phyloP scores from a whole-genome alignment of 106 monocot genomes.

The Apostasia ramifera region DNA sequence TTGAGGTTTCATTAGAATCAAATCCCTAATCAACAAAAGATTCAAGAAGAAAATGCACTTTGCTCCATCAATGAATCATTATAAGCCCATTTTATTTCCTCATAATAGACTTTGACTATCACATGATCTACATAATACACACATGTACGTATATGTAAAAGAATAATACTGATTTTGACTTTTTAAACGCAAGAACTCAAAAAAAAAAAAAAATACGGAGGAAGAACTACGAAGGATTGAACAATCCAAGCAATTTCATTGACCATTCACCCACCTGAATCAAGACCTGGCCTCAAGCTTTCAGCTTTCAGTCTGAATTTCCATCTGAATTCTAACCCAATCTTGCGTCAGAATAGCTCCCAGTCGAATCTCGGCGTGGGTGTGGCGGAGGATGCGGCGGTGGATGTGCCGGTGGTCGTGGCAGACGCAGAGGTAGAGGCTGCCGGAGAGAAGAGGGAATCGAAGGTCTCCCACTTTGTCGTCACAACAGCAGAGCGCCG shows the following conservation, averaged over 20 bases:
- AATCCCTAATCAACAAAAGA: too few species aligned
- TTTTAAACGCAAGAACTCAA: not conserved
- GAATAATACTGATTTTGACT: not conserved
- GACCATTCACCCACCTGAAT: not conserved
- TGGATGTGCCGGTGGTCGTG: slow-evolving; percentile 9
- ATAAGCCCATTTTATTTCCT: too few species aligned
- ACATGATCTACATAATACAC: not conserved
- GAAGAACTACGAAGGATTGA: not conserved
- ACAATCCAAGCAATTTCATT: not conserved
- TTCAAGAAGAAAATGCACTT: too few species aligned
- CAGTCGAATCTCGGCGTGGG: slow-evolving; percentile 10
- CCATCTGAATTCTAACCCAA: not conserved
- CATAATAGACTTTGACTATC: not conserved
- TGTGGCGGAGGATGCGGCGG: slow-evolving; percentile 8
- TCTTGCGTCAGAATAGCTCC: slow-evolving; percentile 2
- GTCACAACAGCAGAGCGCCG: slow-evolving; percentile 11
- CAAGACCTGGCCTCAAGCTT: not conserved
- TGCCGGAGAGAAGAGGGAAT: slow-evolving; percentile 19
- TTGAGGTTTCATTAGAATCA: too few species aligned
- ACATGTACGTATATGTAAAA: not conserved
- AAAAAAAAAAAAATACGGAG: not conserved
- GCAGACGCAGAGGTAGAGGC: not conserved
- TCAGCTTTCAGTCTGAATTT: not conserved
- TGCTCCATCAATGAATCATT: too few species aligned
- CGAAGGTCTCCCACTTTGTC: slow-evolving; percentile 37